These are phyloP conservation scores for Fusarium neocosmosporiellum DNA, from an alignment of 2,329 filamentous ascomycete species.

Conservation along the genomic window DNA sequence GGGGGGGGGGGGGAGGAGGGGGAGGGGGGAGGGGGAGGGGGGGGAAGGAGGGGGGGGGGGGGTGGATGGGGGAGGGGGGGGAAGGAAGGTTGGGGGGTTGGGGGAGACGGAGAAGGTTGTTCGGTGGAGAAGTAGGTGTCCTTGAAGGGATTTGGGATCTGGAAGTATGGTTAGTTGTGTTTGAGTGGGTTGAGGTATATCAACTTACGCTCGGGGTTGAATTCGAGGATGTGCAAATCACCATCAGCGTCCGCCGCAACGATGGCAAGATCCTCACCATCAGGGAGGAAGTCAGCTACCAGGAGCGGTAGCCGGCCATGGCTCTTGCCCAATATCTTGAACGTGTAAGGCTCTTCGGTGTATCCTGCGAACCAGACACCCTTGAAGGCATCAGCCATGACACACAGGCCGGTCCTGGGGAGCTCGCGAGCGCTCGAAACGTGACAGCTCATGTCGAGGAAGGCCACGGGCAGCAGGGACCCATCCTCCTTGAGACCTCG, in stretches of 20 bases:
- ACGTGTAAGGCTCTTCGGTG: conserved; percentile 95
- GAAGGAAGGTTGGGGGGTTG: conserved; percentile 79
- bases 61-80: too few relatives aligned
- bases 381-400: conserved; percentile 91
- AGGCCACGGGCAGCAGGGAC: conserved; percentile 90
- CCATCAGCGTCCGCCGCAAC: conserved; percentile 86
- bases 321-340: conserved; percentile 92
- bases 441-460: conserved; percentile 97
- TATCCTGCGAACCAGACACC: conserved; percentile 97
- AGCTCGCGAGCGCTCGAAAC: conserved; percentile 88
- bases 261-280: conserved; percentile 84
- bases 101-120: conserved; percentile 88
- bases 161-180: conserved; percentile 39
- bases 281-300: conserved; percentile 87
- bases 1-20: too few relatives aligned
- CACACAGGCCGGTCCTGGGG: conserved; percentile 82
- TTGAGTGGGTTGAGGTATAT: neutral
- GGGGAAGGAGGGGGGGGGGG: too few relatives aligned
- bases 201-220: conserved; percentile 88
- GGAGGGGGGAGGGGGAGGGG: too few relatives aligned
- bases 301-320: conserved; percentile 81
- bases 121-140: conserved; percentile 85
- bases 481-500: conserved; percentile 95
- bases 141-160: conserved; percentile 95
- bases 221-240: conserved; percentile 90